phyloP scores from a whole-genome alignment of 1,284 basidiomycete species.

The Microstroma glucosiphilum region DNA sequence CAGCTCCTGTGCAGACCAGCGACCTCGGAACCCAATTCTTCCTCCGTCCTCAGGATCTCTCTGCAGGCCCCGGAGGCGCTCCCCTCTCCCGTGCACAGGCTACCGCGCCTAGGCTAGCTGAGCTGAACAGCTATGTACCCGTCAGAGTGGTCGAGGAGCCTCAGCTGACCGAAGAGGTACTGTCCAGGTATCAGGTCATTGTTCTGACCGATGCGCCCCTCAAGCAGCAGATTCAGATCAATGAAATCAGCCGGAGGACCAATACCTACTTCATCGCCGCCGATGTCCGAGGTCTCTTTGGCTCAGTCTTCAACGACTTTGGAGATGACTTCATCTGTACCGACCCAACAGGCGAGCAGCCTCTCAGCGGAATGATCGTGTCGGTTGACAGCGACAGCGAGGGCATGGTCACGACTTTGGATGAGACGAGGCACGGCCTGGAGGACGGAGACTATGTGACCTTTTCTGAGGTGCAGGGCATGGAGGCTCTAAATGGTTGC shows the following conservation, averaged over 20 bases:
- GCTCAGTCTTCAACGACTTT: constrained; percentile 94
- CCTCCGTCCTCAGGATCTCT: constrained; percentile 74
- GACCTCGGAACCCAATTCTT: constrained; percentile 97
- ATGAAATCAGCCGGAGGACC: constrained; percentile 61
- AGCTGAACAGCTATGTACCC: constrained; percentile 94
- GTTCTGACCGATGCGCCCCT: constrained; percentile 76
- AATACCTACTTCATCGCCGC: constrained; percentile 81
- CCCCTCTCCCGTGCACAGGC: constrained; percentile 66
- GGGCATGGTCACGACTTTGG: constrained; percentile 88
- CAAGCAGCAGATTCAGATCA: constrained; percentile 83
- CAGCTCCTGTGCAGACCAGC: constrained; percentile 73
- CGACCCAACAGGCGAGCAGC: constrained; percentile 90
- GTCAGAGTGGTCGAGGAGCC: constrained; percentile 61
- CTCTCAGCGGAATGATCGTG: constrained; percentile 89
- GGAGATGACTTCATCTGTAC: constrained; percentile 88
- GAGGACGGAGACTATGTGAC: constrained; percentile 98
- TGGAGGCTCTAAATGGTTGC: constrained; percentile 81
- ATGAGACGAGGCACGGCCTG: constrained; percentile 93
- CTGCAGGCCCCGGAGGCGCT: constrained; percentile 60
- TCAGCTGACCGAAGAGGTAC: constrained; percentile 29
- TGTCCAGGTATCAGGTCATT: constrained; percentile 59
- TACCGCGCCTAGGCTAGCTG: constrained; percentile 80
- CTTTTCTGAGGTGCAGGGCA: constrained; percentile 94
- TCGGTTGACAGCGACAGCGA: constrained; percentile 62
- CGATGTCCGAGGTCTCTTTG: constrained; percentile 89